Percentiles rank a stretch among this genome's conserved stretches.
phyloP scores from a whole-genome alignment of 2,329 filamentous ascomycete species.

The Beauveria asiatica region DNA sequence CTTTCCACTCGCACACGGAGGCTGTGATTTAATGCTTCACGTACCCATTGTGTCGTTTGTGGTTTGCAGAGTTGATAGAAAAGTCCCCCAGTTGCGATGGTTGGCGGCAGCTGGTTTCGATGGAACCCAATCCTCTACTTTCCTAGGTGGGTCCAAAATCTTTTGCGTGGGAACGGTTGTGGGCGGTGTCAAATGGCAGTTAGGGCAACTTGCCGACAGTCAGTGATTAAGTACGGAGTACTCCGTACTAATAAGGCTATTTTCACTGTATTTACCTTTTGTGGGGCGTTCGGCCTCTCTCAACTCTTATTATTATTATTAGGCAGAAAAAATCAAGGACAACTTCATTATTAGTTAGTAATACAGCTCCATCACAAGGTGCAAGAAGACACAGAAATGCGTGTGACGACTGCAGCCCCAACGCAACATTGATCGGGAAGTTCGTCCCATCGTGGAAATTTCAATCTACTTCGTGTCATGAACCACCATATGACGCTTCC shows the following conservation, averaged over 20 bases:
- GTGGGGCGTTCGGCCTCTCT: too few relatives aligned
- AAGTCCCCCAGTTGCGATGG: slow-evolving; percentile 24
- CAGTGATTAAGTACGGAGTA: neutral
- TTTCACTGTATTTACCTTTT: too few relatives aligned
- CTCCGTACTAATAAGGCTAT: neutral
- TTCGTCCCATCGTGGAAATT: too few relatives aligned
- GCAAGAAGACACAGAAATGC: too few relatives aligned
- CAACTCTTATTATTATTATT: neutral
- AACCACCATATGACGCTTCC: neutral
- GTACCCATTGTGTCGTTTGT: slow-evolving; percentile 53
- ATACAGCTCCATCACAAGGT: too few relatives aligned
- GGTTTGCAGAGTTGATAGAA: slow-evolving; percentile 16
- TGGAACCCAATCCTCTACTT: slow-evolving; percentile 13
- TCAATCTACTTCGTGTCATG: neutral
- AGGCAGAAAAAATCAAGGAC: too few relatives aligned
- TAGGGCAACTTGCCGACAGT: slow-evolving; percentile 26
- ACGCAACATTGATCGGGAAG: too few relatives aligned
- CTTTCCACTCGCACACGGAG: slow-evolving; percentile 44
- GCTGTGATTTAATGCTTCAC: slow-evolving; percentile 35
- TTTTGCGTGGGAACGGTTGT: neutral
- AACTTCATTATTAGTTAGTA: too few relatives aligned
- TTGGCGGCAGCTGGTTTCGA: slow-evolving; percentile 25
- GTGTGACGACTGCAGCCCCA: too few relatives aligned
- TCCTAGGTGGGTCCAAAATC: slow-evolving; percentile 15
- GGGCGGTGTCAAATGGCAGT: slow-evolving; percentile 38